Percentiles rank a stretch among this genome's conserved stretches.
These are phyloP conservation scores for Plasmopara halstedii DNA, from an alignment of 352 stramenopile genomes.

Conservation along the genomic window DNA sequence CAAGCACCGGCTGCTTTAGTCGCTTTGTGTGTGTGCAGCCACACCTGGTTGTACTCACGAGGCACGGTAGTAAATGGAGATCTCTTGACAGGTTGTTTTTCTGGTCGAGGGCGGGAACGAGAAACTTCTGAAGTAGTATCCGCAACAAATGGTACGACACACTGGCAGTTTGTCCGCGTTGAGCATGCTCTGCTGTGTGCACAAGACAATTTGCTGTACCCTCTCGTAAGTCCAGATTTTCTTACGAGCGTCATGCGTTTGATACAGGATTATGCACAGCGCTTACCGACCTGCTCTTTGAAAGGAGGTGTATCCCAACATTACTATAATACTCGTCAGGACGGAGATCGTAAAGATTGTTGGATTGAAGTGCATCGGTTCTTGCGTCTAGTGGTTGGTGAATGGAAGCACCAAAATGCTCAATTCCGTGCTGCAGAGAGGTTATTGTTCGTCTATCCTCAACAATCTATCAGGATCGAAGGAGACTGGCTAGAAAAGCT, in stretches of 20 bases:
- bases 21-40: conserved; percentile 43
- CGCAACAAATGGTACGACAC: conserved; percentile 15
- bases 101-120: not conserved
- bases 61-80: conserved; percentile 51
- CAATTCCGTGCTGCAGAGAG: conserved; percentile 44
- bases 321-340: not conserved
- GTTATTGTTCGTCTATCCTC: conserved; percentile 37
- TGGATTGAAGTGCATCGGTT: conserved; percentile 70
- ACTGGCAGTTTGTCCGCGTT: conserved; percentile 60
- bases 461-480: conserved; percentile 9
- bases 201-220: conserved; percentile 65
- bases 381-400: conserved; percentile 49
- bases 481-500: conserved; percentile 39
- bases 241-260: conserved; percentile 48
- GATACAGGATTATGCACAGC: conserved; percentile 47
- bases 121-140: conserved; percentile 5
- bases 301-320: conserved; percentile 6
- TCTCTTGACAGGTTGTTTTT: conserved; percentile 8
- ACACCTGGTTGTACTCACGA: conserved; percentile 53
- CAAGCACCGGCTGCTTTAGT: conserved; percentile 40
- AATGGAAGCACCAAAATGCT: conserved; percentile 62
- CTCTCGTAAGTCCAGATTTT: conserved; percentile 53
- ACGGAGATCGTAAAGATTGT: not conserved
- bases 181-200: conserved; percentile 48
- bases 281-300: conserved; percentile 5